These are phyloP conservation scores for Castanea crenata DNA, from an alignment of 306 rosid species.

Conservation along the genomic window DNA sequence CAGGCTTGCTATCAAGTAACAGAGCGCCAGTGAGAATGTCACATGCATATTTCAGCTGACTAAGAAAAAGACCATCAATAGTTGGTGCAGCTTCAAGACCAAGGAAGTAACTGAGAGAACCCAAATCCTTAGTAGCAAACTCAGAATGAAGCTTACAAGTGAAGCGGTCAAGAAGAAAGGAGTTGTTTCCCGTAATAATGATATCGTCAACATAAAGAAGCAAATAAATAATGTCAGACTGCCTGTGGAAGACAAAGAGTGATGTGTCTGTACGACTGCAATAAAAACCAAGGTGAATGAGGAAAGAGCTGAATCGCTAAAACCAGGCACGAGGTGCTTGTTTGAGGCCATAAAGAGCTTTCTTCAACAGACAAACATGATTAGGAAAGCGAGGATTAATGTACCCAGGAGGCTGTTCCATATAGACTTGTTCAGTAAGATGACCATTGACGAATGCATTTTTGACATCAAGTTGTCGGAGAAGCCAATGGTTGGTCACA, in stretches of 20 bases:
- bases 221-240: background rate
- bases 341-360: background rate
- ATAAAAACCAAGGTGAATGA: background rate
- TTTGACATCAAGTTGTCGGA: background rate
- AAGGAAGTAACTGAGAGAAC: background rate
- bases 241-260: background rate
- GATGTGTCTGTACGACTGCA: background rate
- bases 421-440: background rate
- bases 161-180: background rate
- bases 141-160: background rate
- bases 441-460: background rate
- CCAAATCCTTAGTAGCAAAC: background rate
- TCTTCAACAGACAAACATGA: background rate
- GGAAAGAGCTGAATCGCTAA: background rate
- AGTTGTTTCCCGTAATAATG: background rate
- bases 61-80: background rate
- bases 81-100: background rate
- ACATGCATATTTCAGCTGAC: background rate
- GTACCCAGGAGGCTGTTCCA: background rate
- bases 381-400: background rate
- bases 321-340: background rate
- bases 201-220: background rate
- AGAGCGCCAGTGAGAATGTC: background rate
- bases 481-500: background rate
- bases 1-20: background rate